Conservation (phyloP, 1,284 basidiomycete genomes). For the Cutaneotrichosporon cutaneum region DNA sequence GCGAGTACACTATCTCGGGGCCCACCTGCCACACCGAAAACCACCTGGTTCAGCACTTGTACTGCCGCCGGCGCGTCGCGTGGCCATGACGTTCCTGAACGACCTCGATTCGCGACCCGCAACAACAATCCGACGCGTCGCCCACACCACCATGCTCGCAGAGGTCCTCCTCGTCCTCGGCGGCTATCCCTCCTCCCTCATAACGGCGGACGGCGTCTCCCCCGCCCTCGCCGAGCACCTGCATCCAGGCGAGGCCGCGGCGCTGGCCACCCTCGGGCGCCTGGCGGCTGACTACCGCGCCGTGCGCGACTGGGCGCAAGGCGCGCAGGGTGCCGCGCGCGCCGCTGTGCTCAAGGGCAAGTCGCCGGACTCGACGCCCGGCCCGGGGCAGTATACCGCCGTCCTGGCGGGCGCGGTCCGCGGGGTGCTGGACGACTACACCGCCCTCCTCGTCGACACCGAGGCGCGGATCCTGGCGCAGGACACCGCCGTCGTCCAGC, state of each 20-base stretch:
- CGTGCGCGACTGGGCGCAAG: constrained; percentile 58
- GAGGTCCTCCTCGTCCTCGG: constrained; percentile 78
- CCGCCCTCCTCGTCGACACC: constrained; percentile 71
- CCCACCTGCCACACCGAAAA: neutral
- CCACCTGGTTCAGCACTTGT: neutral
- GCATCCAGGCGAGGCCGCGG: constrained; percentile 80
- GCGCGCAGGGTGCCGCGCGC: constrained; percentile 18
- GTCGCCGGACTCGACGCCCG: too few species aligned
- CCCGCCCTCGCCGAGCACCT: constrained; percentile 68
- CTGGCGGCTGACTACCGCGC: constrained; percentile 70
- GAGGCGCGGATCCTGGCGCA: constrained; percentile 72
- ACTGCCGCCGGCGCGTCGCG: neutral
- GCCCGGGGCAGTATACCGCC: constrained; percentile 64
- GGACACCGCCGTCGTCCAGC: constrained; percentile 68
- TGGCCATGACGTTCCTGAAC: constrained; percentile 1
- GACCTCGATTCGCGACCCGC: neutral
- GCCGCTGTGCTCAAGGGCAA: constrained; percentile 27
- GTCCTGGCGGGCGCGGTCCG: constrained; percentile 70
- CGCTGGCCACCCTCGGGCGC: constrained; percentile 68
- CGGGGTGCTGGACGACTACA: constrained; percentile 74
- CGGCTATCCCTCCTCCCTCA: constrained; percentile 78
- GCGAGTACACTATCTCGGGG: neutral
- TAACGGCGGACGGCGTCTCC: constrained; percentile 58
- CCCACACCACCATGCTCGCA: constrained; percentile 64
- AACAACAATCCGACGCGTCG: constrained; percentile 5